A percentile compares a stretch with the other conserved stretches of the same genome.
phyloP scores from a whole-genome alignment of 148 eudicot species.

The Hydrangea macrophylla region DNA sequence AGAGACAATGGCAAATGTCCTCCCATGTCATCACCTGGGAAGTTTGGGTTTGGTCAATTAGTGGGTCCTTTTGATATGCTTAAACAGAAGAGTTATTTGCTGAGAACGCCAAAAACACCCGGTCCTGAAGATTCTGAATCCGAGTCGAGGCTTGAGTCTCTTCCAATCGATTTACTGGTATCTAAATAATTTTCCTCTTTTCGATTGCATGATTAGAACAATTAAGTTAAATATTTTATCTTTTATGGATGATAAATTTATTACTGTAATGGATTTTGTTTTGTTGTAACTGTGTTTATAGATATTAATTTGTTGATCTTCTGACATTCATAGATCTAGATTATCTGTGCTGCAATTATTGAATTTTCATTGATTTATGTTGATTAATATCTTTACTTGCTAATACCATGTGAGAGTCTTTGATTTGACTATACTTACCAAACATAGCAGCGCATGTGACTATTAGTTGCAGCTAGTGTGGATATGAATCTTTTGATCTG shows the following conservation, averaged over 20 bases:
- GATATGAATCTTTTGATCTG: no score
- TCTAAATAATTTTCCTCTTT: background rate
- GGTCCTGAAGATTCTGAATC: slow-evolving; percentile 33
- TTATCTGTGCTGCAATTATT: background rate
- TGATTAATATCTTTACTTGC: background rate
- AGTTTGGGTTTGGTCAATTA: slow-evolving; percentile 35
- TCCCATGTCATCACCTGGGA: slow-evolving; percentile 50
- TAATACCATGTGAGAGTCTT: background rate
- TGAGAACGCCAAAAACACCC: slow-evolving; percentile 79
- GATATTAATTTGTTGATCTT: background rate
- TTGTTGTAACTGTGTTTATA: no score
- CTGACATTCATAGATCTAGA: background rate
- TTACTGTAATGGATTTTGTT: no score
- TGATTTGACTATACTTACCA: background rate
- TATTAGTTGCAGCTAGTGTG: no score
- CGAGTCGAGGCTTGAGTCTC: slow-evolving; percentile 86
- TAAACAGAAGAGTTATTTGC: slow-evolving; percentile 35
- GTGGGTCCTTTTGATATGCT: slow-evolving; percentile 29
- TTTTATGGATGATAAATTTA: no score
- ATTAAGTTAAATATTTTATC: no score
- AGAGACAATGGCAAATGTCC: slow-evolving; percentile 31
- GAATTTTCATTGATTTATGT: background rate
- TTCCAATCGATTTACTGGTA: slow-evolving; percentile 94
- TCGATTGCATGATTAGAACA: background rate
- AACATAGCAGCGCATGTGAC: no score